A percentile compares a stretch with the other conserved stretches of the same genome.
phyloP scores from a whole-genome alignment of 176 grass and related monocot genomes.

The Avena insularis region DNA sequence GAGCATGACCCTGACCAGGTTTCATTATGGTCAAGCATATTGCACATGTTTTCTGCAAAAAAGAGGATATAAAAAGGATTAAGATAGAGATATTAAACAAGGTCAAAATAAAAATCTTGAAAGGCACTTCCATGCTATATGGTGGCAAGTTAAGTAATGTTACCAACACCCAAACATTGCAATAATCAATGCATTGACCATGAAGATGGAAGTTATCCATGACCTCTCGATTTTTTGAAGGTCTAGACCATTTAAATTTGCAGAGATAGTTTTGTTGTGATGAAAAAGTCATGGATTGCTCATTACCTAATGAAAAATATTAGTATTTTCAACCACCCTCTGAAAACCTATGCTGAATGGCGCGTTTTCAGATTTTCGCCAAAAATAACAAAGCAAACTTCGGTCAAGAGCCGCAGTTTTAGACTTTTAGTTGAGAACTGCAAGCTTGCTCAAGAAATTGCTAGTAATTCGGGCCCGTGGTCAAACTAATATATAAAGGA shows the following conservation, averaged over 20 bases:
- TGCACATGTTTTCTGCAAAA: constrained; percentile 78
- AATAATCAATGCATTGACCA: not conserved
- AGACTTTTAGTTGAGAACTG: not conserved
- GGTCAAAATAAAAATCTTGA: constrained; percentile 16
- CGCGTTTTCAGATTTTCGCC: not conserved
- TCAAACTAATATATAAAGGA: constrained; percentile 39
- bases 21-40: constrained; percentile 89
- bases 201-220: constrained; percentile 8
- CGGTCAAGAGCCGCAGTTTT: not conserved
- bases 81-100: not conserved
- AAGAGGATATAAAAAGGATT: not conserved
- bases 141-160: too few species aligned
- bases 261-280: not conserved
- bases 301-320: not conserved
- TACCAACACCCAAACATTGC: too few species aligned
- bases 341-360: not conserved
- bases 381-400: not conserved
- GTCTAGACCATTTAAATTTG: not conserved
- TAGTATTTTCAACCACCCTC: not conserved
- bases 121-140: not conserved
- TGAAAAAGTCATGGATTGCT: not conserved
- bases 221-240: not conserved
- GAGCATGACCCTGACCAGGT: constrained; percentile 79
- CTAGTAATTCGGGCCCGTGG: not conserved
- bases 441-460: not conserved